Evolutionary conservation across 1,284 basidiomycete species (phyloP).

Genomic region (Ceratobasidium sp.): DNA sequence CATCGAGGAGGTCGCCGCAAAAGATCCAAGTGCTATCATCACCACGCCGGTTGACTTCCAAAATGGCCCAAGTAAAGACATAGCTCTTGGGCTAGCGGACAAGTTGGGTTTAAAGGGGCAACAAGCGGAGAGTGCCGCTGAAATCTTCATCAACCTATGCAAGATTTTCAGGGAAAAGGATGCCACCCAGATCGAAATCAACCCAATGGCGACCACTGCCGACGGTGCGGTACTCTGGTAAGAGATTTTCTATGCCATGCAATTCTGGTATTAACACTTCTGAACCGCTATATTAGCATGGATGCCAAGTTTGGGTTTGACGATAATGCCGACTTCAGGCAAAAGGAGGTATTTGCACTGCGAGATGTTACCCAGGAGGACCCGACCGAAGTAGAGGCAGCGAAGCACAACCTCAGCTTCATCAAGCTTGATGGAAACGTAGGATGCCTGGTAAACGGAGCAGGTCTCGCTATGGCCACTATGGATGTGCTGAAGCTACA

Average conservation of each 20-base stretch:
- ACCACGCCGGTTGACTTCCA: constrained; percentile 93
- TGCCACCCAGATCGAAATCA: constrained; percentile 99
- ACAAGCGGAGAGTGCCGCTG: constrained; percentile 85
- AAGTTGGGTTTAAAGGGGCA: constrained; percentile 90
- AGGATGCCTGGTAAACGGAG: constrained; percentile 98
- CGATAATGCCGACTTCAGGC: constrained; percentile 99
- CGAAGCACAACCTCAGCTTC: constrained; percentile 95
- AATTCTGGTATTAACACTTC: constrained; percentile 34
- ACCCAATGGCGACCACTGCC: constrained; percentile 94
- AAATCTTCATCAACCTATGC: constrained; percentile 95
- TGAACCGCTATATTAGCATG: constrained; percentile 73
- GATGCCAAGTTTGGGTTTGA: constrained; percentile 99
- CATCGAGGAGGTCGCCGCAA: constrained; percentile 99
- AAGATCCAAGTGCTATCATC: constrained; percentile 95
- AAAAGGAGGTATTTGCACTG: constrained; percentile 88
- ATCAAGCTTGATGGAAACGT: constrained; percentile 99
- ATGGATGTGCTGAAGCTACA: constrained; percentile 98
- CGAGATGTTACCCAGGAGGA: constrained; percentile 97
- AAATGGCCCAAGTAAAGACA: constrained; percentile 79
- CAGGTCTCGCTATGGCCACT: constrained; percentile 99
- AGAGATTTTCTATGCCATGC: constrained; percentile 50
- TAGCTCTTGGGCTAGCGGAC: constrained; percentile 83
- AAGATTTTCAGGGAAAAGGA: constrained; percentile 99
- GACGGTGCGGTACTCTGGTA: constrained; percentile 96
- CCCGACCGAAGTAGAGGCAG: constrained; percentile 95